Evolutionary conservation across 345 rosid genomes (phyloP).

Genomic region (Capsella bursapastoris): DNA sequence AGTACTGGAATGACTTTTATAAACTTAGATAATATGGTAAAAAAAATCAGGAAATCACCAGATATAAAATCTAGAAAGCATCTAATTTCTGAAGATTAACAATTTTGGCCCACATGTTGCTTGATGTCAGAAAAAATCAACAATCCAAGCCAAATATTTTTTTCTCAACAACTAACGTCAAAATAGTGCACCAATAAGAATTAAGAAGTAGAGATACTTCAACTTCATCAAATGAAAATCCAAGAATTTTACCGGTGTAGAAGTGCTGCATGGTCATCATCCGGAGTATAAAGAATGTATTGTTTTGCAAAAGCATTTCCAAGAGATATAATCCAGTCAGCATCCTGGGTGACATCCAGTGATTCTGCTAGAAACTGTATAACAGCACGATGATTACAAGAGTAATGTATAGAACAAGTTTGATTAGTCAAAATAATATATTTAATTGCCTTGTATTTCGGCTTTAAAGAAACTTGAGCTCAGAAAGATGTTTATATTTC

Average conservation of each 20-base stretch:
- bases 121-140: conserved; percentile 21
- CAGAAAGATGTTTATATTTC: neutral
- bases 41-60: conserved; percentile 8
- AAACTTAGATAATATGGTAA: conserved; percentile 10
- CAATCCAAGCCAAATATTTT: conserved; percentile 11
- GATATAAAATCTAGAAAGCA: neutral
- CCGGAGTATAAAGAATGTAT: conserved; percentile 70
- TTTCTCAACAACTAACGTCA: conserved; percentile 19
- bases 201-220: conserved; percentile 12
- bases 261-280: conserved; percentile 89
- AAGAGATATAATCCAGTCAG: conserved; percentile 81
- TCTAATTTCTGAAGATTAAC: neutral
- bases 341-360: conserved; percentile 89
- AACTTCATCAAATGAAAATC: conserved; percentile 31
- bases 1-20: neutral
- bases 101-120: neutral
- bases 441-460: neutral
- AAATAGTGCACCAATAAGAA: conserved; percentile 26
- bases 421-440: conserved; percentile 8
- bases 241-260: conserved; percentile 72
- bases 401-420: conserved; percentile 16
- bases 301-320: conserved; percentile 88
- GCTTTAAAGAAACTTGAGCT: conserved; percentile 10
- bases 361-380: conserved; percentile 95
- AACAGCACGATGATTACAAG: conserved; percentile 30